Evolutionary conservation across 768 basidiomycete species (phyloP), one percentile per base, ranked within the genome.

Genomic region (Mycena metata): DNA sequence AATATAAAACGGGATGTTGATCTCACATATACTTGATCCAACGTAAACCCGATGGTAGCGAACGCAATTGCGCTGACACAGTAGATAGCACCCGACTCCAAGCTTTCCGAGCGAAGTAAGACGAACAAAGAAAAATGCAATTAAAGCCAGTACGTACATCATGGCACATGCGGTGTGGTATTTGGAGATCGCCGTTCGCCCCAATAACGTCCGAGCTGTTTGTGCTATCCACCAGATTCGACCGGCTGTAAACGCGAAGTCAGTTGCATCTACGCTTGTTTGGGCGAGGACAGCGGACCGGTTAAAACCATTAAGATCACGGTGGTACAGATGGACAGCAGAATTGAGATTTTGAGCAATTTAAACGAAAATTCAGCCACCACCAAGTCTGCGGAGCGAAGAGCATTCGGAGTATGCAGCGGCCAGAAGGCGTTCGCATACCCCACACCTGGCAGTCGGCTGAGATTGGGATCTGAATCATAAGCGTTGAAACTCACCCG

Each of bases 191-290:
- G 39, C 52, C 33, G 58, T 60, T 47, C 33, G 58, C 47, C 58
- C 58, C 60, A 61, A 36, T 50, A 61, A 12, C 24, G 17, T 41
- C 23, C 49, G 58, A 47, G 58, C 58, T 60, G 45, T 35, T 15
- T 46, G 60, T 39, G 30, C 60, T n/a, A 61, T 24, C 60, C 60
- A 61, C 60, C 60, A 61, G 36, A 61, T 51, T 61, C 60, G 47
- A 41, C 60, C 60, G 2, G 49, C 60, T 61, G 30, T 58, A 30
- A 30, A 21, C 45, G 33, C 12, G 58, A 21, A 47, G 9, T 54
- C n/a, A n/a, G n/a, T n/a, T n/a, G n/a, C n/a, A n/a, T n/a, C n/a
- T n/a, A n/a, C n/a, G n/a, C n/a, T n/a, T 55, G 35, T 55, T 19
- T 55, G 33, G 17, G 17, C 17, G 35, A 36, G 12, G 6, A 33